Percentiles rank a stretch among this genome's conserved stretches.
These are phyloP conservation scores for Yamadazyma sp. DNA, from an alignment of 1,139 yeast genomes.

Conservation along the genomic window DNA sequence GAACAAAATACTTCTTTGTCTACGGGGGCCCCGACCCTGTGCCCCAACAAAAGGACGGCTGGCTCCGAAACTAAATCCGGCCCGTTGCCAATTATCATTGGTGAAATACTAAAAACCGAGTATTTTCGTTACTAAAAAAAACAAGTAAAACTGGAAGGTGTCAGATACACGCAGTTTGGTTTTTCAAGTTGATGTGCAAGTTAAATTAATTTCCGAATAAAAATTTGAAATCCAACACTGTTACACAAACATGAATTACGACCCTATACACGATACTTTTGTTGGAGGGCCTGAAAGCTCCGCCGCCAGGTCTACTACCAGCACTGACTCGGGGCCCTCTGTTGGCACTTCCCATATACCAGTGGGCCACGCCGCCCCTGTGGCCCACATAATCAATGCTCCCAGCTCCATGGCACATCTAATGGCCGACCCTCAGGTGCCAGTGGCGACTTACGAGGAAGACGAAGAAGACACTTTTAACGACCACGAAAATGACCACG, in stretches of 20 bases:
- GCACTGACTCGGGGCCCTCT: too few relatives aligned
- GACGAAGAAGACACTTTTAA: slow-evolving; percentile 5
- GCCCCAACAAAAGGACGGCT: too few relatives aligned
- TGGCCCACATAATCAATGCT: slow-evolving; percentile 1
- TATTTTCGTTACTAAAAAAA: too few relatives aligned
- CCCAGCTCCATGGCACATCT: slow-evolving; percentile 15
- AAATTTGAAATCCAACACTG: not conserved
- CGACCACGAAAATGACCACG: slow-evolving; percentile 2
- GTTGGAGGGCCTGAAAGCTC: slow-evolving; percentile 9
- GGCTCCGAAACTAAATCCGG: too few relatives aligned
- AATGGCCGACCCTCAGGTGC: slow-evolving; percentile 9
- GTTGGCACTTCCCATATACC: not conserved
- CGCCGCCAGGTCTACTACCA: too few relatives aligned
- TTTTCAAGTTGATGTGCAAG: not conserved
- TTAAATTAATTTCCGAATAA: too few relatives aligned
- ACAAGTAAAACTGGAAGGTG: not conserved
- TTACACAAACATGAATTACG: slow-evolving; percentile 27
- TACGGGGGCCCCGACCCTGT: too few relatives aligned
- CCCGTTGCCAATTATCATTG: too few relatives aligned
- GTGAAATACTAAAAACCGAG: too few relatives aligned
- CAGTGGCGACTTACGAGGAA: slow-evolving; percentile 4
- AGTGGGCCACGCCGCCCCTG: not conserved
- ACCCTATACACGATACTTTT: slow-evolving; percentile 32
- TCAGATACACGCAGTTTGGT: not conserved
- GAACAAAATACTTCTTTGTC: too few relatives aligned